Evolutionary conservation across 495 filamentous ascomycete genomes (phyloP).

Genomic region (Xylaria nigripes): DNA sequence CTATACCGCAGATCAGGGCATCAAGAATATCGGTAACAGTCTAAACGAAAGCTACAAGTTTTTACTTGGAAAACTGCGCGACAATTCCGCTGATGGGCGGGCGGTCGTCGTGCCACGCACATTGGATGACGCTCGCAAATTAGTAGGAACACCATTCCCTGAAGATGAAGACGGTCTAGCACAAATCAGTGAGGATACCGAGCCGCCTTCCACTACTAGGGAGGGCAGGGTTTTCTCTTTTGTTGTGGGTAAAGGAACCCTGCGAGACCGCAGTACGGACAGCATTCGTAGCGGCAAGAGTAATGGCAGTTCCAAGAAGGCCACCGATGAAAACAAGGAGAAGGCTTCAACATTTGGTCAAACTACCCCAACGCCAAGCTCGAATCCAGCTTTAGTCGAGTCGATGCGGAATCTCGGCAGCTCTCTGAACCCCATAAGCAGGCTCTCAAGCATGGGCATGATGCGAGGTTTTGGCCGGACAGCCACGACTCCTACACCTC

Average conservation of each 20-base stretch:
- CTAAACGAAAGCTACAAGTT: conserved; percentile 91
- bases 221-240: conserved; percentile 56
- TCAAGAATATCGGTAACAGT: conserved; percentile 82
- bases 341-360: conserved; percentile 21
- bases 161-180: conserved; percentile 48
- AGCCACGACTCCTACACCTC: conserved; percentile 23
- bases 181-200: conserved; percentile 34
- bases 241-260: conserved; percentile 50
- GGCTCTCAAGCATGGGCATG: conserved; percentile 59
- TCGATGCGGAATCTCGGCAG: conserved; percentile 77
- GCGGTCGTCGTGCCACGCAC: conserved; percentile 67
- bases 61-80: conserved; percentile 79
- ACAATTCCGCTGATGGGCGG: conserved; percentile 44
- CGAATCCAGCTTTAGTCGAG: conserved; percentile 57
- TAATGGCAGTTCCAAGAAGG: conserved; percentile 47
- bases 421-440: conserved; percentile 75
- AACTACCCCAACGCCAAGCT: conserved; percentile 32
- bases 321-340: conserved; percentile 33
- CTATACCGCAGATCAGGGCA: conserved; percentile 75
- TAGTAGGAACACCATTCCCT: conserved; percentile 63
- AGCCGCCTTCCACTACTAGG: conserved; percentile 26
- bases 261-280: conserved; percentile 69
- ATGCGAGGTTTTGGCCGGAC: conserved; percentile 67
- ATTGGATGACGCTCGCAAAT: conserved; percentile 80
- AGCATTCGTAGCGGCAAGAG: conserved; percentile 52